Evolutionary conservation across 495 filamentous ascomycete genomes (phyloP).

Genomic region (Podospora bellae-mahoneyi): DNA sequence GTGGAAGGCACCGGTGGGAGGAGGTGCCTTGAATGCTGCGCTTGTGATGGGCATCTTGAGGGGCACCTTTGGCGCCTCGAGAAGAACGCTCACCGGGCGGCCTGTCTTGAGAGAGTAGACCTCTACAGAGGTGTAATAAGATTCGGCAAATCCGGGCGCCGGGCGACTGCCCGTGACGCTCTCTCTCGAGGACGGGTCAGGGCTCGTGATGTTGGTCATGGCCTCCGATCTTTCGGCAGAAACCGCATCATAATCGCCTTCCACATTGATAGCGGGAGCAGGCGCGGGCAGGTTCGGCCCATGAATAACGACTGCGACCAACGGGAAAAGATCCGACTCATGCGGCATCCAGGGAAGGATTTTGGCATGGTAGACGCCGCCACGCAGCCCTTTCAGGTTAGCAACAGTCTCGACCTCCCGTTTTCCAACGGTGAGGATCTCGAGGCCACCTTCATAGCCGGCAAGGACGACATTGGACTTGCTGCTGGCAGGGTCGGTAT

Average conservation of each 20-base stretch:
- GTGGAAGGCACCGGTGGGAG: constrained; percentile 66
- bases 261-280: constrained; percentile 32
- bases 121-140: constrained; percentile 81
- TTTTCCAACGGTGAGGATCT: constrained; percentile 66
- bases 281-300: constrained; percentile 54
- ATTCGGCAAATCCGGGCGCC: constrained; percentile 41
- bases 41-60: constrained; percentile 50
- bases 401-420: constrained; percentile 62
- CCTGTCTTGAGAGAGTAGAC: constrained; percentile 74
- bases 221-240: constrained; percentile 41
- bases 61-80: constrained; percentile 51
- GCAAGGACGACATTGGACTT: constrained; percentile 68
- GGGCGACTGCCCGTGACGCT: constrained; percentile 12
- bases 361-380: constrained; percentile 77
- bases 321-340: constrained; percentile 47
- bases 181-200: constrained; percentile 25
- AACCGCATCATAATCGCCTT: constrained; percentile 38
- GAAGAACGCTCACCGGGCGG: constrained; percentile 63
- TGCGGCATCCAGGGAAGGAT: constrained; percentile 56
- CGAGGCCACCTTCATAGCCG: constrained; percentile 70
- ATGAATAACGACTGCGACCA: constrained; percentile 73
- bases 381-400: constrained; percentile 69
- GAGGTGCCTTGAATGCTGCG: constrained; percentile 55
- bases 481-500: constrained; percentile 46
- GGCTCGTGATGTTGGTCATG: constrained; percentile 28